Evolutionary conservation across 371 early-diverging fungal species (phyloP).

Genomic region (Syncephalastrum sp.): DNA sequence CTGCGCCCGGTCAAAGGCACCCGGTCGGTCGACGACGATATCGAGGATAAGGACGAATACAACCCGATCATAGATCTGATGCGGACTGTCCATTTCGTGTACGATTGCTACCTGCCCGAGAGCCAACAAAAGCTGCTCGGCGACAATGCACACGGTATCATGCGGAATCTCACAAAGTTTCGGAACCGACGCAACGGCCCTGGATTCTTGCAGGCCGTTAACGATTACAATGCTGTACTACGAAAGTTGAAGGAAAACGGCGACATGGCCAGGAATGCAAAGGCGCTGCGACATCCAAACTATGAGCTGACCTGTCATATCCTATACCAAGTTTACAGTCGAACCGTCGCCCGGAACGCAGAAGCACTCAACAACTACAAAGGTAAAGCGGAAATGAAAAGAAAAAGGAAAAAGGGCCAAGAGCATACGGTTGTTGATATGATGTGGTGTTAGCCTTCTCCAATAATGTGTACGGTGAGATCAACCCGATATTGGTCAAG

Average conservation of each 20-base stretch:
- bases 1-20: conserved; percentile 32
- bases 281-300: conserved; percentile 47
- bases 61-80: conserved; percentile 79
- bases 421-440: not conserved
- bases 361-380: conserved; percentile 80
- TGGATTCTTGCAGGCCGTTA: conserved; percentile 71
- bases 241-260: conserved; percentile 35
- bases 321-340: conserved; percentile 85
- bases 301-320: conserved; percentile 81
- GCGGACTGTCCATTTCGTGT: conserved; percentile 65
- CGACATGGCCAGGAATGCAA: conserved; percentile 34
- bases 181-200: conserved; percentile 69
- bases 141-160: conserved; percentile 65
- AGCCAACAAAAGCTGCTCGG: conserved; percentile 59
- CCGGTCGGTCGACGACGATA: conserved; percentile 26
- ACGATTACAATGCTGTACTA: conserved; percentile 71
- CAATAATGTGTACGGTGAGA: conserved; percentile 95
- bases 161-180: conserved; percentile 78
- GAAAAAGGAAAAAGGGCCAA: not conserved
- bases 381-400: conserved; percentile 33
- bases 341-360: conserved; percentile 85
- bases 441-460: conserved; percentile 70
- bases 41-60: conserved; percentile 74
- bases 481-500: conserved; percentile 79
- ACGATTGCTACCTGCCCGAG: conserved; percentile 57